These are phyloP conservation scores for Marasmius oreades DNA, from an alignment of 1,284 basidiomycete species.

Conservation along the genomic window DNA sequence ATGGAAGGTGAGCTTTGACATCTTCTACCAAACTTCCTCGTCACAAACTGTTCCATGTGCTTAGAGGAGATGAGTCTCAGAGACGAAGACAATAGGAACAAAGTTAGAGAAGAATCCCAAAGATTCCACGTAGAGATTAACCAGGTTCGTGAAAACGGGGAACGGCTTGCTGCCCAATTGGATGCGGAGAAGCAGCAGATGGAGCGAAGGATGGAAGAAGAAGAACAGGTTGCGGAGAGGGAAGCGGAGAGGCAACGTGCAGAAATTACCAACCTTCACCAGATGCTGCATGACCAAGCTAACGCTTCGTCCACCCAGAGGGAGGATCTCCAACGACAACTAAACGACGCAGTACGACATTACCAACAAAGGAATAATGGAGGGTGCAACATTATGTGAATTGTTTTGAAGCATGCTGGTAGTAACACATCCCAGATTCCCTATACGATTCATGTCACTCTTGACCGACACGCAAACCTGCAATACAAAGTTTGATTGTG, in stretches of 20 bases:
- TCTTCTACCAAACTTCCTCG: background rate
- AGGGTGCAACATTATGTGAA: background rate
- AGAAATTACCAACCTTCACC: background rate
- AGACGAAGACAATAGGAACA: background rate
- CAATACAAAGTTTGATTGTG: too few species aligned
- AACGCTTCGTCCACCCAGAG: background rate
- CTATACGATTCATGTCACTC: too few species aligned
- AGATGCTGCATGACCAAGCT: background rate
- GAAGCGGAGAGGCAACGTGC: background rate
- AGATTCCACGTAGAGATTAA: background rate
- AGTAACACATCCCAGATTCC: background rate
- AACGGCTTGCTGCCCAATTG: background rate
- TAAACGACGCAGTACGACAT: background rate
- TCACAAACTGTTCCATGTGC: background rate
- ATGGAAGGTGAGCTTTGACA: constrained; percentile 23
- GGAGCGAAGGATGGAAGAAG: background rate
- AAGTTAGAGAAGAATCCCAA: background rate
- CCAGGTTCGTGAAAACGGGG: background rate
- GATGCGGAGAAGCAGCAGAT: background rate
- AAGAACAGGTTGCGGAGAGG: background rate
- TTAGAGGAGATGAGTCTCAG: background rate
- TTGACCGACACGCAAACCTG: too few species aligned
- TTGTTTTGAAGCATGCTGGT: background rate
- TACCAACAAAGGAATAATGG: background rate
- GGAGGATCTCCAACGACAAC: background rate